These are phyloP conservation scores for Roridomyces roridus DNA, from an alignment of 768 basidiomycete species.

Conservation along the genomic window DNA sequence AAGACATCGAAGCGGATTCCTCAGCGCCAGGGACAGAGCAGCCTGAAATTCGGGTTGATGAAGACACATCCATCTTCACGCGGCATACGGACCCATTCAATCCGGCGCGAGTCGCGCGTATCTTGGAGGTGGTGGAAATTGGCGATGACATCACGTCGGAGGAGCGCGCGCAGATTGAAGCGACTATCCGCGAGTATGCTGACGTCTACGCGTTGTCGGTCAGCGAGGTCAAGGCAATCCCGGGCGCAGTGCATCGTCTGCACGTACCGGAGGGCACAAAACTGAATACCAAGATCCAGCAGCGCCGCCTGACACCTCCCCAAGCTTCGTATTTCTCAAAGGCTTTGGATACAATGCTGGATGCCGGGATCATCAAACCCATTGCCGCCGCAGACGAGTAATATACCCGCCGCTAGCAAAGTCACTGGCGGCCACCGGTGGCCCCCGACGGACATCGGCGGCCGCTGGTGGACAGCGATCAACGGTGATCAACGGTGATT, in stretches of 20 bases:
- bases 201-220: constrained; percentile 46
- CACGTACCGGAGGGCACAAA: constrained; percentile 32
- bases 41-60: constrained; percentile 1
- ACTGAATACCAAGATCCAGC: constrained; percentile 38
- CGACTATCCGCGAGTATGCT: constrained; percentile 37
- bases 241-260: constrained; percentile 38
- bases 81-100: not conserved
- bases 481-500: no score
- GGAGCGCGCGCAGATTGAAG: constrained; percentile 30
- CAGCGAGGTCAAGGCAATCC: constrained; percentile 39
- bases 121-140: constrained; percentile 1
- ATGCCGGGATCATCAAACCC: constrained; percentile 37
- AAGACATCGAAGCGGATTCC: not conserved
- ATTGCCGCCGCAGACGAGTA: constrained; percentile 32
- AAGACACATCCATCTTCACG: constrained; percentile 2
- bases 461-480: no score
- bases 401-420: no score
- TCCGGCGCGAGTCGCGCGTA: not conserved
- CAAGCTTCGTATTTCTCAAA: constrained; percentile 38
- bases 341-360: constrained; percentile 41
- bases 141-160: constrained; percentile 33
- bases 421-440: no score
- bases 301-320: constrained; percentile 35
- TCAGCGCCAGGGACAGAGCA: not conserved
- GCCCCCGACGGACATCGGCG: no score